Evolutionary conservation across 768 basidiomycete species (phyloP), one percentile per base, ranked within the genome.

Genomic region (Boletus rubroflammeus): DNA sequence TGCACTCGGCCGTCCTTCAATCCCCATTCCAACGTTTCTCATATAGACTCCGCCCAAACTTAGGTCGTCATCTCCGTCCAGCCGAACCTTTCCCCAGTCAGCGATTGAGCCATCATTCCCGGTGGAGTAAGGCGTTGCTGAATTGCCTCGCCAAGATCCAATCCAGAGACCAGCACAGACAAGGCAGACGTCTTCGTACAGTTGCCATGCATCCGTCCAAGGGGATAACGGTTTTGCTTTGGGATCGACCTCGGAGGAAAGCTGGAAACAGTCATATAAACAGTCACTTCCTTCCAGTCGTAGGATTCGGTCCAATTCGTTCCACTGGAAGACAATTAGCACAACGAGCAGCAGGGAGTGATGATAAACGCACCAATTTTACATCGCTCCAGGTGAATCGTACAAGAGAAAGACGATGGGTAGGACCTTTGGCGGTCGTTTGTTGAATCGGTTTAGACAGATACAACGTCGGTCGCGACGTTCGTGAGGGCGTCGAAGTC

Each of bases 321-420:
- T 85, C 90, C 90, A 93, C 87, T 88, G 56, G 3, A 40, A 25
- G 10, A 26, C 6, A 0, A 32, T 68, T 5, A 55, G 26, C 17
- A 40, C 4, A 26, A 1, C 2, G 3, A 15, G 6, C 2, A 29
- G 19, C 4, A 19, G 28, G 2, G 49, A 25, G 7, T 17, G 17
- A 51, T 28, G 35, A 49, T 3, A 3, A 45, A 70, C 81, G 52
- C 53, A 88, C 86, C 41, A 90, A 73, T 67, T 83, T 84, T 39
- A 91, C 77, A 65, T 93, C 90, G 67, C 88, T 90, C 88, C 90
- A 93, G 1, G 89, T 81, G 63, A 90, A 92, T 46, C 86, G 79
- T 25, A 88, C 78, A 11, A 78, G 75, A 1, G 82, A 82, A 19
- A 91, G 76, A 5, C 79, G 75, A 67, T 85, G 77, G 5, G 78